A percentile compares a stretch with the other conserved stretches of the same genome.
phyloP scores from a whole-genome alignment of 805 yeast species.

The Trichomonascus vanleenenianus region DNA sequence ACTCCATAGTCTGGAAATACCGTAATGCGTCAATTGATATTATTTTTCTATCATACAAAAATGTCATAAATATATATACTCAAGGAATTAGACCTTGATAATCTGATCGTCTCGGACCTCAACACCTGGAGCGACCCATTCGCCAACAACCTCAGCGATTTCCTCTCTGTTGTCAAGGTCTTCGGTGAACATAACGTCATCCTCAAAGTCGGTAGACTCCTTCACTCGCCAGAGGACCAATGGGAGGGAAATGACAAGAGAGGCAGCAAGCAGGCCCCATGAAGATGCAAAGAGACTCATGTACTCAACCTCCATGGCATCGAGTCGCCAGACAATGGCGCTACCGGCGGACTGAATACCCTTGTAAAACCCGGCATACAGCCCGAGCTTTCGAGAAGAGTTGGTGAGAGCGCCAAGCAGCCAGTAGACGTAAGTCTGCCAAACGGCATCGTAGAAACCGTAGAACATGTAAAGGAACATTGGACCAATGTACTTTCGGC shows the following conservation, averaged over 20 bases:
- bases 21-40: too few species aligned
- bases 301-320: slow-evolving; percentile 34
- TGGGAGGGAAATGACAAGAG: slow-evolving; percentile 44
- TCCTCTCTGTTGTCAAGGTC: slow-evolving; percentile 1
- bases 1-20: too few species aligned
- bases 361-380: slow-evolving; percentile 57
- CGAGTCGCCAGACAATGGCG: slow-evolving; percentile 53
- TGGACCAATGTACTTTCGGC: slow-evolving; percentile 43
- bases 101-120: neutral
- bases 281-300: slow-evolving; percentile 39
- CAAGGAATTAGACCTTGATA: too few species aligned
- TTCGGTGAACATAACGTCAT: slow-evolving; percentile 19
- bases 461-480: slow-evolving; percentile 56
- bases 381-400: slow-evolving; percentile 45
- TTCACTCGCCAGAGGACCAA: slow-evolving; percentile 36
- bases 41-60: too few species aligned
- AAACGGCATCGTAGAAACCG: slow-evolving; percentile 52
- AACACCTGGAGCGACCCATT: neutral
- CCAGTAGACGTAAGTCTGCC: slow-evolving; percentile 54
- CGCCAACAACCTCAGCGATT: neutral
- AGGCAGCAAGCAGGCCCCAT: slow-evolving; percentile 45
- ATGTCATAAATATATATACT: too few species aligned
- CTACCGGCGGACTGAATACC: slow-evolving; percentile 59
- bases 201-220: slow-evolving; percentile 34
- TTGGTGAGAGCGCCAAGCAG: slow-evolving; percentile 52